Percentiles rank a stretch among this genome's conserved stretches.
Evolutionary conservation across 2,329 filamentous ascomycete species (phyloP).

Genomic region (Cladosporium sphaerospermum): DNA sequence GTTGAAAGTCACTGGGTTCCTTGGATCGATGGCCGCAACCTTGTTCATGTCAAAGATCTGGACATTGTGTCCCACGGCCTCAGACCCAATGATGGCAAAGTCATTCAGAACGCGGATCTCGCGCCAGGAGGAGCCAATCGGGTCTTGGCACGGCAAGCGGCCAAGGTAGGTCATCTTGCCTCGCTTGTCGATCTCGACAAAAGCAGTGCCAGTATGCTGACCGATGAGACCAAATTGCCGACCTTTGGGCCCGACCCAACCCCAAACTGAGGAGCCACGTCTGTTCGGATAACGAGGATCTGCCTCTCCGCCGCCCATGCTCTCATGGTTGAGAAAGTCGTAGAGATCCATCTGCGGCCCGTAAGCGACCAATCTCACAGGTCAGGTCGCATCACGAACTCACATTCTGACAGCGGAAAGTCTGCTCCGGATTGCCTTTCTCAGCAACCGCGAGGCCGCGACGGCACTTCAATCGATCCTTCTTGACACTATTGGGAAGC

Average conservation of each 20-base stretch:
- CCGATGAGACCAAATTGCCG: conserved; percentile 47
- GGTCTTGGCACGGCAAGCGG: conserved; percentile 39
- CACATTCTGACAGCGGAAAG: conserved; percentile 35
- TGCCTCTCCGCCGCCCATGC: conserved; percentile 29
- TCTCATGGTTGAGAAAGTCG: conserved; percentile 35
- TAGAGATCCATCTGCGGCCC: conserved; percentile 29
- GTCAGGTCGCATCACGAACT: conserved; percentile 4
- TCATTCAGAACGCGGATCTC: conserved; percentile 36
- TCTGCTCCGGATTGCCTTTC: conserved; percentile 29
- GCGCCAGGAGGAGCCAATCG: conserved; percentile 28
- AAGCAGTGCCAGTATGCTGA: conserved; percentile 45
- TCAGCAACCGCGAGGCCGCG: conserved; percentile 35
- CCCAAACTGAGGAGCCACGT: conserved; percentile 39
- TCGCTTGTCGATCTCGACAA: conserved; percentile 41
- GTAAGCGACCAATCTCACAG: not conserved
- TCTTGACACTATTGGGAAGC: conserved; percentile 22
- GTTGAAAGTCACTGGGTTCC: conserved; percentile 34
- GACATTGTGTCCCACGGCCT: conserved; percentile 41
- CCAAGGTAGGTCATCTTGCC: conserved; percentile 45
- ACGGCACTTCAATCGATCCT: conserved; percentile 27
- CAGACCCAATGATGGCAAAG: conserved; percentile 38
- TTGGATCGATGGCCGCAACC: conserved; percentile 27
- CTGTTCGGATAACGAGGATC: conserved; percentile 25
- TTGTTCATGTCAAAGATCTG: conserved; percentile 49
- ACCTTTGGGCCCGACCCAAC: conserved; percentile 44